Base-by-base conservation (phyloP, 2,329 filamentous ascomycete species). In the Paradendryphiella salina region DNA sequence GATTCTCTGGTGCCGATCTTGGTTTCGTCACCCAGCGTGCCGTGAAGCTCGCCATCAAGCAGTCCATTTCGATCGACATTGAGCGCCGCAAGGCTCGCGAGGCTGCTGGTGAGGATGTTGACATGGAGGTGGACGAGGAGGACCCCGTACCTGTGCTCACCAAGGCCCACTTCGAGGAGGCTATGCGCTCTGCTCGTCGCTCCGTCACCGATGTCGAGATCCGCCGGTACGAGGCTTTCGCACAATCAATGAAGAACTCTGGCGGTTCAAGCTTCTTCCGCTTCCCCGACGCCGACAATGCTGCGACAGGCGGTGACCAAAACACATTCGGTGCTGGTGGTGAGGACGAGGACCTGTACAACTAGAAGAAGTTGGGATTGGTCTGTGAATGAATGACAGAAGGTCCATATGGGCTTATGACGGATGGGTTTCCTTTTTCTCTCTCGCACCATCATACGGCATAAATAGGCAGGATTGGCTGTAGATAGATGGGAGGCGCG, bases 41-140 rank as follows among this genome's bases (percentile, higher is more conserved):
- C 46, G 94, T 96, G 82, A 99, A 99, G 86, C 87, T 97, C 70
- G 94, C 94, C 66, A 99, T 99, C 81, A 99, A 99, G 84, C 87
- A 99, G 80, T 86, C 93, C 23, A 99, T 99, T 67, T 80, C 85
- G 14, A 73, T 82, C 38, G 93, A 97, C 56, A 97, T 99, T 65
- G 89, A 96, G 78, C 89, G 90, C 64, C 81, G 82, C 71, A 96
- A 96, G 85, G 87, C 88, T 68, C 90, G 89, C 50, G 93, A 96
- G 79, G 92, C 88, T 57, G 81, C 87, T 63, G 70, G 70, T 59
- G 87, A 89, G 54, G 71, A 72, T 66, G 88, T 90, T 37, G 89
- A 94, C 61, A 83, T 85, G 52, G 88, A 90, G 38, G 88, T 90
- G 38, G 81, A 83, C 38, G 83, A 76, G 37, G 93, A 97, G 74